A percentile compares a stretch with the other conserved stretches of the same genome.
phyloP scores from a whole-genome alignment of 768 basidiomycete species.

The Termitomyces eurrhizus region DNA sequence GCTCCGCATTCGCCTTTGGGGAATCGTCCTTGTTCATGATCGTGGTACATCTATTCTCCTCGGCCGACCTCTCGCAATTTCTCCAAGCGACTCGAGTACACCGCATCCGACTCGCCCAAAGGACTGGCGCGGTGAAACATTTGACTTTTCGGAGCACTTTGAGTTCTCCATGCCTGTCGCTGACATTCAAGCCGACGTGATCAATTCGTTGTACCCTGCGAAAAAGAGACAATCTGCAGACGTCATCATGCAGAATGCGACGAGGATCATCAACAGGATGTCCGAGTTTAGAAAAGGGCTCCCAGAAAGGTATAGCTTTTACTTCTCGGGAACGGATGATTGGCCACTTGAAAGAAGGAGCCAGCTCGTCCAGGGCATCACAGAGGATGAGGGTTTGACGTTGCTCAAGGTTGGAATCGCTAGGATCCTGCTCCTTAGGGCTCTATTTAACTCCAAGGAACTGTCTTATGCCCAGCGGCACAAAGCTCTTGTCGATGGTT shows the following conservation, averaged over 20 bases:
- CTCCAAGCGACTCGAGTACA: slow-evolving; percentile 81
- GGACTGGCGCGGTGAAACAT: slow-evolving; percentile 25
- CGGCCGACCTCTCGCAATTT: slow-evolving; percentile 79
- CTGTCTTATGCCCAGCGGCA: slow-evolving; percentile 61
- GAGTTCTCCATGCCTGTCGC: slow-evolving; percentile 69
- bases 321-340: slow-evolving; percentile 75
- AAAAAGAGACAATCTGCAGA: slow-evolving; percentile 66
- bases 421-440: slow-evolving; percentile 72
- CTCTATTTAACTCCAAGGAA: slow-evolving; percentile 74
- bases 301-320: slow-evolving; percentile 68
- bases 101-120: slow-evolving; percentile 58
- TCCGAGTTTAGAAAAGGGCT: slow-evolving; percentile 63
- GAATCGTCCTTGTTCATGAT: slow-evolving; percentile 81
- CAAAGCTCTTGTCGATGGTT: slow-evolving; percentile 77
- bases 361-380: slow-evolving; percentile 67
- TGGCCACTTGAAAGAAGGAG: slow-evolving; percentile 66
- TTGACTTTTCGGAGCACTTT: slow-evolving; percentile 76
- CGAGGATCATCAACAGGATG: slow-evolving; percentile 76
- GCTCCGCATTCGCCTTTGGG: slow-evolving; percentile 80
- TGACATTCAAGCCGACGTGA: slow-evolving; percentile 86
- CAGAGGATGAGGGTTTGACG: slow-evolving; percentile 79
- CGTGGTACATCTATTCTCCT: slow-evolving; percentile 86
- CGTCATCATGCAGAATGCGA: slow-evolving; percentile 71
- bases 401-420: slow-evolving; percentile 81
- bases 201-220: slow-evolving; percentile 81